Conservation (phyloP, 495 filamentous ascomycete species). For the Chaetomium tenue region DNA sequence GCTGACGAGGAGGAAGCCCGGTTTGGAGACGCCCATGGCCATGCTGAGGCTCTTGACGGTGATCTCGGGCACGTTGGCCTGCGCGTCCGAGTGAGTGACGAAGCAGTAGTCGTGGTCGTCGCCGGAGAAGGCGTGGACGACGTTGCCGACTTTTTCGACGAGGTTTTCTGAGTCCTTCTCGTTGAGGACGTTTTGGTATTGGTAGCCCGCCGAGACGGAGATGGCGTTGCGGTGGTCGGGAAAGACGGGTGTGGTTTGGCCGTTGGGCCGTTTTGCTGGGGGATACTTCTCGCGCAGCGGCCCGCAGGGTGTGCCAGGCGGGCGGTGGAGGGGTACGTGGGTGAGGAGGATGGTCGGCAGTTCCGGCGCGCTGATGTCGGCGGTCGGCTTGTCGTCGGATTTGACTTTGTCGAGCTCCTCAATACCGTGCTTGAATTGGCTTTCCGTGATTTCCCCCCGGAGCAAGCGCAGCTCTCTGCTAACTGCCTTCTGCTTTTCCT, state of each 20-base stretch:
- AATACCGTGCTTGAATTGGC: conserved; percentile 53
- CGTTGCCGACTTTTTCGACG: conserved; percentile 69
- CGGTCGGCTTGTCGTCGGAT: conserved; percentile 39
- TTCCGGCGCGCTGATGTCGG: conserved; percentile 46
- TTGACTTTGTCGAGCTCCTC: conserved; percentile 48
- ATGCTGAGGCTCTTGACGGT: conserved; percentile 92
- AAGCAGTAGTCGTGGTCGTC: conserved; percentile 99
- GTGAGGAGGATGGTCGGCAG: conserved; percentile 84
- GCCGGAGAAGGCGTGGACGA: conserved; percentile 82
- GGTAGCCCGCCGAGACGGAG: conserved; percentile 71
- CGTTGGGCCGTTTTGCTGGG: conserved; percentile 60
- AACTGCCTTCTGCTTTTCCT: conserved; percentile 52
- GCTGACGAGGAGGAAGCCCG: conserved; percentile 84
- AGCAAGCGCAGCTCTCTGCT: conserved; percentile 54
- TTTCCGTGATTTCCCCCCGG: conserved; percentile 48
- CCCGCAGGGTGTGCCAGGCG: conserved; percentile 79
- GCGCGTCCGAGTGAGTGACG: conserved; percentile 65
- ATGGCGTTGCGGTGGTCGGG: conserved; percentile 79
- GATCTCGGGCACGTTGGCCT: conserved; percentile 72
- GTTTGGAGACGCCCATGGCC: conserved; percentile 93
- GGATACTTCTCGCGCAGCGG: conserved; percentile 82
- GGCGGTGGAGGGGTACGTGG: conserved; percentile 86
- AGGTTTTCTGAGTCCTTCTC: conserved; percentile 68
- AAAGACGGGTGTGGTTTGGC: conserved; percentile 51
- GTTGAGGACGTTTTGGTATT: conserved; percentile 93